Evolutionary conservation across 2,329 filamentous ascomycete species (phyloP).

Genomic region (Nigrospora oryzae): DNA sequence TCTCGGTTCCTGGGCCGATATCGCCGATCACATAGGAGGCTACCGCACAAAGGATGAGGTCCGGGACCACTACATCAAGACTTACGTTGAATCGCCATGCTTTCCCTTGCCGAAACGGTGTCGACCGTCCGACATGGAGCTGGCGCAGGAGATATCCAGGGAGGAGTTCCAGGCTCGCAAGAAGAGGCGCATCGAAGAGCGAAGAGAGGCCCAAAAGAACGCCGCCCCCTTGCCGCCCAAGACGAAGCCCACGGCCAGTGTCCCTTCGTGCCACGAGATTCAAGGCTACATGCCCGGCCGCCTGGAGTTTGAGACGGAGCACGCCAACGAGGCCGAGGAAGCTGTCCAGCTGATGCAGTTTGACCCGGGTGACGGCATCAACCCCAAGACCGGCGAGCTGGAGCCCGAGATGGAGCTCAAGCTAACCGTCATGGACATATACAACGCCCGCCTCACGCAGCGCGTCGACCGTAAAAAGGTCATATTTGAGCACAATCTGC

Average conservation of each 20-base stretch:
- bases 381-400: conserved; percentile 69
- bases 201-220: conserved; percentile 79
- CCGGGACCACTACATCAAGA: conserved; percentile 83
- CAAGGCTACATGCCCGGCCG: conserved; percentile 98
- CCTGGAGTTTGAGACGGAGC: conserved; percentile 94
- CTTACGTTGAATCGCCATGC: conserved; percentile 72
- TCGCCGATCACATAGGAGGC: conserved; percentile 95
- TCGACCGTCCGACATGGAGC: conserved; percentile 69
- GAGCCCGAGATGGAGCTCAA: conserved; percentile 97
- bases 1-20: conserved; percentile 93
- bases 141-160: conserved; percentile 73
- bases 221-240: conserved; percentile 79
- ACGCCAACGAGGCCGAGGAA: conserved; percentile 96
- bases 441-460: conserved; percentile 84
- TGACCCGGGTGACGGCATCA: conserved; percentile 88
- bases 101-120: conserved; percentile 86
- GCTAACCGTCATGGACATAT: conserved; percentile 96
- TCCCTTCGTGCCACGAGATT: conserved; percentile 94
- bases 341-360: conserved; percentile 98
- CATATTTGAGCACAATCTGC: conserved; percentile 86
- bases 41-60: conserved; percentile 94
- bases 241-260: conserved; percentile 91
- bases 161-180: conserved; percentile 91
- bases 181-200: conserved; percentile 86
- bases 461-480: conserved; percentile 93